Conservation (phyloP, 371 early-diverging fungal genomes). For the Aphelidium insulamus region DNA sequence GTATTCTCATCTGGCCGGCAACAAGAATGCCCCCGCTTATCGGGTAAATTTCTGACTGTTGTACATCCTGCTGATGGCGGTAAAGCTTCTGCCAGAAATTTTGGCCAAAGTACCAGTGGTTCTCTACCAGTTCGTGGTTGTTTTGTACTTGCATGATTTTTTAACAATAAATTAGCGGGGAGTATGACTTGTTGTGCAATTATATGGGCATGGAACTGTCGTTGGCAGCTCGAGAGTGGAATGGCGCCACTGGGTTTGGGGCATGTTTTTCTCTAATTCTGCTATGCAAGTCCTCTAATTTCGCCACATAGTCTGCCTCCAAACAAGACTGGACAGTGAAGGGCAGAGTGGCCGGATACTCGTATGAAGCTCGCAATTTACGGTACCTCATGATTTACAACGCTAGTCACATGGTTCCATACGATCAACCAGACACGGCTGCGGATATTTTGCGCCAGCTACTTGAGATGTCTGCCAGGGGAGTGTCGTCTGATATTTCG, state of each 20-base stretch:
- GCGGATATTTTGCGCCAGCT: too few relatives aligned
- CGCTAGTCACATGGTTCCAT: slow-evolving; percentile 62
- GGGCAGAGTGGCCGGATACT: slow-evolving; percentile 23
- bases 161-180: slow-evolving; percentile 27
- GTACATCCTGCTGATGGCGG: slow-evolving; percentile 2
- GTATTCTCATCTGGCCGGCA: slow-evolving; percentile 13
- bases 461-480: too few relatives aligned
- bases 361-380: slow-evolving; percentile 34
- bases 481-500: too few relatives aligned
- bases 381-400: slow-evolving; percentile 37
- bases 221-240: slow-evolving; percentile 50
- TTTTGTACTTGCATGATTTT: not conserved
- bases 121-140: slow-evolving; percentile 25
- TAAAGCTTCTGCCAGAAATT: slow-evolving; percentile 25
- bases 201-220: slow-evolving; percentile 38
- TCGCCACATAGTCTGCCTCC: slow-evolving; percentile 6
- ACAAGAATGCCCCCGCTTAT: slow-evolving; percentile 21
- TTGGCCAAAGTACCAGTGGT: slow-evolving; percentile 25
- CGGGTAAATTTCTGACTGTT: slow-evolving; percentile 9
- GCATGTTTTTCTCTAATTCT: slow-evolving; percentile 10
- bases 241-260: slow-evolving; percentile 34
- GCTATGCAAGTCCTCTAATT: not conserved
- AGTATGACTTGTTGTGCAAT: slow-evolving; percentile 62
- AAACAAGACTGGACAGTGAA: slow-evolving; percentile 28
- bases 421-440: slow-evolving; percentile 35